Evolutionary conservation across 179 eudicot species (phyloP).

Genomic region (Drosera spatulata): DNA sequence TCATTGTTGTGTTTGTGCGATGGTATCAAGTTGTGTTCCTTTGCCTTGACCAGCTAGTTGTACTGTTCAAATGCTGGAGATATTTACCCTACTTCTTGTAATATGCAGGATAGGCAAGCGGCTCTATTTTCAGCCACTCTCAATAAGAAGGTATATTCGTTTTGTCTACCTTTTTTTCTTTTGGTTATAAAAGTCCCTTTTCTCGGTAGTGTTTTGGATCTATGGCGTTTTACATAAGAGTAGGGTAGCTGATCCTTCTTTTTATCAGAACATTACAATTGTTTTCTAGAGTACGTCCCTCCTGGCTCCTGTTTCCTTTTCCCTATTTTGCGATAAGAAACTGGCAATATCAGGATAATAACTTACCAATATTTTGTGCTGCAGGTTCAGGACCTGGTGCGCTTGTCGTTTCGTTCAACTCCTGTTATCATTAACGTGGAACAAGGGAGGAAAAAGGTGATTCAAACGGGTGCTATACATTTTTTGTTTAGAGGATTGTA

Average conservation of each 20-base stretch:
- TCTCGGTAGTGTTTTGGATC: too few relatives aligned
- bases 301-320: background rate
- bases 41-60: background rate
- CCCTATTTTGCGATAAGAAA: too few relatives aligned
- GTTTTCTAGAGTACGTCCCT: background rate
- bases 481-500: too few relatives aligned
- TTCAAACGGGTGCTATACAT: background rate
- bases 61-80: too few relatives aligned
- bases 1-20: too few relatives aligned
- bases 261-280: background rate
- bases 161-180: background rate
- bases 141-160: slow-evolving; percentile 59
- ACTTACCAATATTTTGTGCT: background rate
- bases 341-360: too few relatives aligned
- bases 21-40: background rate
- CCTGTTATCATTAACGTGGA: slow-evolving; percentile 80
- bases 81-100: slow-evolving; percentile 1
- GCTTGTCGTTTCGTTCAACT: slow-evolving; percentile 59
- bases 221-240: too few relatives aligned
- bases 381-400: slow-evolving; percentile 91
- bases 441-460: slow-evolving; percentile 70
- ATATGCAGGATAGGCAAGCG: slow-evolving; percentile 68
- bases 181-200: background rate
- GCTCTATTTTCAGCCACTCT: slow-evolving; percentile 95
- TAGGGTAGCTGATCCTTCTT: too few relatives aligned